phyloP scores from a whole-genome alignment of 805 yeast genomes.

The Lachancea quebecensis region DNA sequence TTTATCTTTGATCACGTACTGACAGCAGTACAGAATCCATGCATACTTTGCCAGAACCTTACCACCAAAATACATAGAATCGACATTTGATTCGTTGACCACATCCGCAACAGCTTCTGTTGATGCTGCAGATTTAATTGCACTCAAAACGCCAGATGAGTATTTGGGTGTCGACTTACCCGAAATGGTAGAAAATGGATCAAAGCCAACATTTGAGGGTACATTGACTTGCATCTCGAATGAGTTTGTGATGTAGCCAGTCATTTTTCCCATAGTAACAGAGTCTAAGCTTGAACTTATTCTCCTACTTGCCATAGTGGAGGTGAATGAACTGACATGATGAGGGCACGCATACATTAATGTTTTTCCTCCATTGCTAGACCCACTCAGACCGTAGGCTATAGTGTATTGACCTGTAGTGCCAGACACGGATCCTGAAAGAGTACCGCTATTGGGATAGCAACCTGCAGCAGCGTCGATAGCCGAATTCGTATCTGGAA shows the following conservation, averaged over 20 bases:
- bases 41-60: constrained; percentile 88
- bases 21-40: constrained; percentile 67
- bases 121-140: constrained; percentile 32
- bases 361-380: constrained; percentile 37
- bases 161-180: constrained; percentile 24
- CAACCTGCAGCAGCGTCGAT: constrained; percentile 61
- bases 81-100: constrained; percentile 45
- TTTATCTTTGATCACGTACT: constrained; percentile 54
- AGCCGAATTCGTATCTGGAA: constrained; percentile 38
- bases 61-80: constrained; percentile 89
- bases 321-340: constrained; percentile 42
- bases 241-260: constrained; percentile 37
- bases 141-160: constrained; percentile 23
- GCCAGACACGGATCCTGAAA: constrained; percentile 38
- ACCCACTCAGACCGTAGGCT: constrained; percentile 39
- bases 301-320: constrained; percentile 18
- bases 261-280: constrained; percentile 43
- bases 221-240: constrained; percentile 39
- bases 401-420: constrained; percentile 38
- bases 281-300: constrained; percentile 35
- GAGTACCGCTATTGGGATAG: constrained; percentile 43
- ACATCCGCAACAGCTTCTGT: constrained; percentile 36
- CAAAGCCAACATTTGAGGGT: constrained; percentile 40
- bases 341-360: constrained; percentile 66
- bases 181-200: constrained; percentile 34